Percentiles rank a stretch among this genome's conserved stretches.
Conservation (phyloP, 371 early-diverging fungal genomes). For the Mucor circinelloides region DNA sequence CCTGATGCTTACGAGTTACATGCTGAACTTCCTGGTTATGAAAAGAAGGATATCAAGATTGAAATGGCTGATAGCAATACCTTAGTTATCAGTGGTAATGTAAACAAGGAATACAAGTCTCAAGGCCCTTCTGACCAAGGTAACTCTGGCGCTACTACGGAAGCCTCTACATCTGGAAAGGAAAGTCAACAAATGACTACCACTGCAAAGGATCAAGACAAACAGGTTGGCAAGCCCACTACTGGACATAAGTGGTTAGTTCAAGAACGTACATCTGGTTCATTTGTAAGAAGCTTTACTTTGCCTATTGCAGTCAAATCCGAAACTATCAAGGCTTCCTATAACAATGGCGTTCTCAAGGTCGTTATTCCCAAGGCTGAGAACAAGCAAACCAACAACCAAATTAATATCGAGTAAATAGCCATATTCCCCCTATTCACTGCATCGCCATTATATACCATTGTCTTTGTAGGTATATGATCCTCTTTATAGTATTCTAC, state of each 20-base stretch:
- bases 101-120: constrained; percentile 1
- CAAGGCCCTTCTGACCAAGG: background rate
- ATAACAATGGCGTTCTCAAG: constrained; percentile 37
- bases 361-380: constrained; percentile 34
- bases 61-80: constrained; percentile 31
- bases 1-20: constrained; percentile 27
- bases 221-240: background rate
- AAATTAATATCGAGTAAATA: too few species aligned
- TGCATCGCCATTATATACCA: too few species aligned
- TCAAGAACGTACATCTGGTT: constrained; percentile 38
- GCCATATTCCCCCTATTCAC: too few species aligned
- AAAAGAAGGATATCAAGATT: constrained; percentile 38
- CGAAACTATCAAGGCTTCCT: too few species aligned
- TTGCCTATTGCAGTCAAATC: constrained; percentile 35
- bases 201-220: background rate
- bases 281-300: constrained; percentile 32
- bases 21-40: constrained; percentile 41
- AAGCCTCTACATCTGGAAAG: background rate
- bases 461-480: too few species aligned
- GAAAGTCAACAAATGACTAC: background rate
- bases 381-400: constrained; percentile 3
- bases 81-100: constrained; percentile 28
- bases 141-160: background rate
- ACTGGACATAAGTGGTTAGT: constrained; percentile 26
- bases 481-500: too few species aligned